These are phyloP conservation scores for Capsicum chinense DNA, from an alignment of 257 asterid species.

Conservation along the genomic window DNA sequence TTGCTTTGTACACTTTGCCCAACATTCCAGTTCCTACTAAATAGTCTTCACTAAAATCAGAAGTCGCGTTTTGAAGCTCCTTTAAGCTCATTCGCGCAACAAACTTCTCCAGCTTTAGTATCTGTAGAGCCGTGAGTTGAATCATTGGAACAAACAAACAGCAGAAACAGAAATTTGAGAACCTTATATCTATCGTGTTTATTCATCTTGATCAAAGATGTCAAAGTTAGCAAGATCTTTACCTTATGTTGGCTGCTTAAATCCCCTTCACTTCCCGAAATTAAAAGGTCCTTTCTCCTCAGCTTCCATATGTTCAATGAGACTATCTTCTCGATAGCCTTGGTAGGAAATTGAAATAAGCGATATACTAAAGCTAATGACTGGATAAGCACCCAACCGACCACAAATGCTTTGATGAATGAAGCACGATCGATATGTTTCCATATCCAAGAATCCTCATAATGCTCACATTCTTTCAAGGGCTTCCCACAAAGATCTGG, in stretches of 20 bases:
- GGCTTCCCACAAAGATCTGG: constrained; percentile 36
- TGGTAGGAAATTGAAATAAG: neutral
- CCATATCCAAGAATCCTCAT: neutral
- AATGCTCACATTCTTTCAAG: neutral
- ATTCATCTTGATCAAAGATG: too few species aligned
- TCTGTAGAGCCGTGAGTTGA: constrained; percentile 1
- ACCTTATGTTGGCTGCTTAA: neutral
- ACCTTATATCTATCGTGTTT: too few species aligned
- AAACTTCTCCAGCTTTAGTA: constrained; percentile 35
- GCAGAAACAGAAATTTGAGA: neutral
- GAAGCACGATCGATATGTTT: neutral
- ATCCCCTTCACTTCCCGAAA: neutral
- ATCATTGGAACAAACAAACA: neutral
- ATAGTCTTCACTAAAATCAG: constrained; percentile 32
- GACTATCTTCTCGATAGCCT: neutral
- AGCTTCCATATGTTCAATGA: neutral
- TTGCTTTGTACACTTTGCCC: constrained; percentile 37
- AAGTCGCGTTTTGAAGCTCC: constrained; percentile 34
- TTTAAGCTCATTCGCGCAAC: constrained; percentile 30
- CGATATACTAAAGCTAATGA: neutral
- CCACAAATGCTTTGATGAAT: neutral
- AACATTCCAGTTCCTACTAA: constrained; percentile 28
- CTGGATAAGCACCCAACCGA: neutral
- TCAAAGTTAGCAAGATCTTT: neutral
- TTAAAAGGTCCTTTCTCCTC: neutral